Base-by-base conservation (phyloP, 805 yeast genomes). In the Saccharomycopsis sp. region DNA sequence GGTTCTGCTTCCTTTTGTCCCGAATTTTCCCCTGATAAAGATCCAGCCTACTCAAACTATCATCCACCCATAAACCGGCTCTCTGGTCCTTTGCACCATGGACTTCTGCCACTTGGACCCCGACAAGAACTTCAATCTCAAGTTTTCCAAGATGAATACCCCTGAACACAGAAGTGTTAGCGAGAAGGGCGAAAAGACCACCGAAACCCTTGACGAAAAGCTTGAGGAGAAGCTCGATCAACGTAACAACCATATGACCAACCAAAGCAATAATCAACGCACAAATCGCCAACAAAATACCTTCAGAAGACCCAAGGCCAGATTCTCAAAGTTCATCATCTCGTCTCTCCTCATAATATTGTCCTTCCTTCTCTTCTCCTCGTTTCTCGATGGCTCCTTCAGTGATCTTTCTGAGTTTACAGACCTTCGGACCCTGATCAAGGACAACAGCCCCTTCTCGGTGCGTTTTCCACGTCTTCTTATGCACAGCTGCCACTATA, bases 101-200 rank as follows among this genome's bases (percentile, higher is more conserved):
- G 62, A 59, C 50, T 56, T 56, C 20, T 50, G 40, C n/a, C 41
- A 53, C 20, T 29, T 34, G 16, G 62, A 59, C 40, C 62, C 62
- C 23, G 62, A 59, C 18, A 56, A 48, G 37, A 59, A 59, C 50
- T 59, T 59, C 51, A 59, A 59, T 46, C 55, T 59, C 55, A 59
- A 59, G 54, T 59, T 52, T 50, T 53, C 53, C 46, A 23, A 51
- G n/a, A n/a, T 48, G 51, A 48, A 14, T 8, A 23, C n/a, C 50
- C 21, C 21, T 18, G 24, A 46, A 7, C 7, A 46, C 50, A 46
- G 20, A 16, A n/a, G 50, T 12, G 18, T 8, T 46, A 9, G 7
- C 7, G 9, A 7, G 7, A 15, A 20, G 18, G 23, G 24, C 8
- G 23, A 48, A 4, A 21, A 20, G n/a, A 48, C 5, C 4, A 14